A percentile compares a stretch with the other conserved stretches of the same genome.
Evolutionary conservation across 371 early-diverging fungal species (phyloP).

Genomic region (Mortierella sp.): DNA sequence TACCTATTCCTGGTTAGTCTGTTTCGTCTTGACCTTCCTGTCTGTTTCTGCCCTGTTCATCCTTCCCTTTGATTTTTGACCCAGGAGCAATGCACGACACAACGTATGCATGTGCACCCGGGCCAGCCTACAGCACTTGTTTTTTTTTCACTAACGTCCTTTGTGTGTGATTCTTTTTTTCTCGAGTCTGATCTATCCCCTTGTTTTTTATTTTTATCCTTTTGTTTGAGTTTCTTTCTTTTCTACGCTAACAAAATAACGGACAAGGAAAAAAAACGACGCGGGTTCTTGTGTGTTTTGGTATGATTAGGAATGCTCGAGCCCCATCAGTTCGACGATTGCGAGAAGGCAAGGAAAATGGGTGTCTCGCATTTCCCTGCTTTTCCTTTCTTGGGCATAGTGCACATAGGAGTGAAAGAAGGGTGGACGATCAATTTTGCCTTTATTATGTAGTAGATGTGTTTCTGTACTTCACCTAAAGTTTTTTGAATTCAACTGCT

Average conservation of each 20-base stretch:
- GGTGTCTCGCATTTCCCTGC: too few species aligned
- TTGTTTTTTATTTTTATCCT: not conserved
- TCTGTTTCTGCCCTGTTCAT: too few species aligned
- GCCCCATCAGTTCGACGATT: not conserved
- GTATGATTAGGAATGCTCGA: not conserved
- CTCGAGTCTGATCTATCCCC: not conserved
- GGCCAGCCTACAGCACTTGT: not conserved
- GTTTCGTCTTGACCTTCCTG: too few species aligned
- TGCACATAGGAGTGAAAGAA: too few species aligned
- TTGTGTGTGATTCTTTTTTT: not conserved
- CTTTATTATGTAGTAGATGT: too few species aligned
- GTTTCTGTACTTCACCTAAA: too few species aligned
- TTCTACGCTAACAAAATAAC: not conserved
- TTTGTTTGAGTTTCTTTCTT: not conserved
- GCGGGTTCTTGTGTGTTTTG: not conserved
- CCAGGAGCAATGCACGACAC: not conserved
- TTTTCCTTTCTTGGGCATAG: too few species aligned
- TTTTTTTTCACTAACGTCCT: not conserved
- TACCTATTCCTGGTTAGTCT: too few species aligned
- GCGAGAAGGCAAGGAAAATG: too few species aligned
- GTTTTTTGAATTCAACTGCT: too few species aligned
- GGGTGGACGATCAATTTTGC: too few species aligned
- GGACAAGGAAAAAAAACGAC: not conserved
- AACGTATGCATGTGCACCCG: conserved; percentile 9
- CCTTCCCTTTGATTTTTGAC: too few species aligned